Base-by-base conservation (phyloP, 371 early-diverging fungal genomes). In the Rhizopus delemar region DNA sequence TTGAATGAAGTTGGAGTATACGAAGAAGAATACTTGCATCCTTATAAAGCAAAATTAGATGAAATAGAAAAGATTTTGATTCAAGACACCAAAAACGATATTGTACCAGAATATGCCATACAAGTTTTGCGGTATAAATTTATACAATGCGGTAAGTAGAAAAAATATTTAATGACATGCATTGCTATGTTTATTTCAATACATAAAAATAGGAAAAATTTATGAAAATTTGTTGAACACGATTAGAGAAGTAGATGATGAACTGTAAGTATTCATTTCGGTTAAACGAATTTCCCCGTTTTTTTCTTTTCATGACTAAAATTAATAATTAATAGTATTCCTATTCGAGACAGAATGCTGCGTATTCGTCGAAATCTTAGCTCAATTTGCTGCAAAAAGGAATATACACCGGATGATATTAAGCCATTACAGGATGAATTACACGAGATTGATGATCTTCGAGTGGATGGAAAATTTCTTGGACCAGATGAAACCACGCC, bases 381-480 rank as follows among this genome's bases (percentile, higher is more conserved):
- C 0, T 75, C 71, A 15, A 58, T 84, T 9, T 82, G 83, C 3
- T 78, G 82, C 41, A 68, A 68, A 15, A 59, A 65, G 0, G 54
- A 71, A 0, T 82, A 74, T 67, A 57, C 56, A 8, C 55, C 70
- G 2, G 63, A 66, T 3, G 83, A 82, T 8, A 66, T 87, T 11
- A 56, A 67, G 28, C 78, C 75, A 11, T 70, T 88, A 34, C 89
- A 92, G 66, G 78, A 80, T 58, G 84, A 85, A 52, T 66, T 92
- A 36, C 81, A 82, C 8, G 85, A 82, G 41, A 83, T 92, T 41
- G 92, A 92, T 59, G 66, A 75, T 54, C 58, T 69, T 60, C 80
- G 90, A 22, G 78, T 81, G 3, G 86, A 90, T 57, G 91, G 90
- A 57, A 89, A 88, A 63, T 92, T 92, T 64, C 55, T 87, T 34